Evolutionary conservation across 2,329 filamentous ascomycete genomes (phyloP), one percentile per base, ranked within the genome.

Genomic region (Myriangium duriaei): DNA sequence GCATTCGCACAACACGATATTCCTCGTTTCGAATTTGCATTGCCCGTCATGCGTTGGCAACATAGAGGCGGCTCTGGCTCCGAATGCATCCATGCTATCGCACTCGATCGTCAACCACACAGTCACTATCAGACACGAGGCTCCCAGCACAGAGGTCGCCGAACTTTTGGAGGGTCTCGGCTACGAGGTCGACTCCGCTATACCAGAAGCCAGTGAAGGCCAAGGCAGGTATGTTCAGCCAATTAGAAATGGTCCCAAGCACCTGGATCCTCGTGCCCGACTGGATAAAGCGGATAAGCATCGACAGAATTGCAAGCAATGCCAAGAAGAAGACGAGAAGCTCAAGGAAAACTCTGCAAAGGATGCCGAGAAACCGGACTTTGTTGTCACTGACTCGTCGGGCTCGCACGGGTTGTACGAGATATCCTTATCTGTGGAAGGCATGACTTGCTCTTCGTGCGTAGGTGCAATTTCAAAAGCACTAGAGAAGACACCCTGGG

Each of bases 1-100:
- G 21, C 21, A 26, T 26, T 26, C 21, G 21, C 21, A 32, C 30
- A 55, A 49, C 12, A 78, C 73, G 2, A 77, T 72, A 21, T 74
- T 79, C 51, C 67, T 84, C 44, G 64, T 86, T 48, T 72, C 69
- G 44, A 85, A 86, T 56, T 67, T 86, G n/a, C 81, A 86, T 59
- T 85, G 81, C 60, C 76, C 79, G 11, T 81, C 79, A 43, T 86
- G 81, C 55, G 74, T 83, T 34, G 69, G 72, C 24, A 67, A 69
- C 47, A 83, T 86, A 51, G 67, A 74, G 50, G 62, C 69, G 38
- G 66, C 70, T 42, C 60, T 85, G 42, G 63, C 49, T 24, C 60
- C 70, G 53, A 51, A 61, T 64, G 62, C 64, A 51, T 46, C 54
- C 39, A 75, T 72, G 61, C 70, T 83, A 18, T 79, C 76, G 45